phyloP scores from a whole-genome alignment of 2,329 filamentous ascomycete genomes.

The Ascochyta fabae region DNA sequence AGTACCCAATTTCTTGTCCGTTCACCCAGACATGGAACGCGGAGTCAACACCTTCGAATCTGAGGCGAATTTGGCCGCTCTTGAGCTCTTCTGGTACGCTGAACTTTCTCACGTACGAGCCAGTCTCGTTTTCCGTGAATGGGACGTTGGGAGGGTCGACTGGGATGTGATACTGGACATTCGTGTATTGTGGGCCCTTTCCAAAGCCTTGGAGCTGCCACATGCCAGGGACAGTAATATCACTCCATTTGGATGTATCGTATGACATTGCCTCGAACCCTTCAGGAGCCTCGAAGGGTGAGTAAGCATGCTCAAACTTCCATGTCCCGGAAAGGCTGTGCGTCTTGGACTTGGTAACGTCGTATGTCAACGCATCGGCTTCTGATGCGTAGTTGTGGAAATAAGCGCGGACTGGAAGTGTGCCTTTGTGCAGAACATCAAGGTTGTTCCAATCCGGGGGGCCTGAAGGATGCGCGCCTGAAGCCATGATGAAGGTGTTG shows the following conservation, averaged over 20 bases:
- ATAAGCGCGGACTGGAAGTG: conserved; percentile 62
- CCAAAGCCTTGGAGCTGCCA: conserved; percentile 76
- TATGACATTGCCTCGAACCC: conserved; percentile 43
- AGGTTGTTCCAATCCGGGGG: conserved; percentile 69
- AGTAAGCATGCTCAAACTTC: conserved; percentile 50
- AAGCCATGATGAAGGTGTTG: conserved; percentile 26
- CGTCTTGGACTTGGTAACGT: conserved; percentile 42
- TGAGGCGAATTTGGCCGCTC: conserved; percentile 64
- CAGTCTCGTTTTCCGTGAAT: conserved; percentile 67
- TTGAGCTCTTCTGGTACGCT: conserved; percentile 58
- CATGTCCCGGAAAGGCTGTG: conserved; percentile 46
- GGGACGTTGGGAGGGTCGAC: conserved; percentile 69
- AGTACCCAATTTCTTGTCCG: conserved; percentile 68
- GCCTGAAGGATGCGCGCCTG: conserved; percentile 27
- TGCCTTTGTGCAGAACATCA: conserved; percentile 65
- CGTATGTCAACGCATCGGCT: conserved; percentile 56
- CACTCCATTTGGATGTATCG: conserved; percentile 54
- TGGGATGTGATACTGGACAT: conserved; percentile 70
- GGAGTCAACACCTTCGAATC: conserved; percentile 76
- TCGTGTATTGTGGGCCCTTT: conserved; percentile 69
- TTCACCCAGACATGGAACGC: conserved; percentile 75
- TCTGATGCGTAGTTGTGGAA: conserved; percentile 62
- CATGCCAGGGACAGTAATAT: conserved; percentile 68
- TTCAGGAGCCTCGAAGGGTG: conserved; percentile 45
- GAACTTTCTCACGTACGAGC: conserved; percentile 66